Evolutionary conservation across 805 yeast genomes (phyloP).

Genomic region (Saturnispora hagleri): DNA sequence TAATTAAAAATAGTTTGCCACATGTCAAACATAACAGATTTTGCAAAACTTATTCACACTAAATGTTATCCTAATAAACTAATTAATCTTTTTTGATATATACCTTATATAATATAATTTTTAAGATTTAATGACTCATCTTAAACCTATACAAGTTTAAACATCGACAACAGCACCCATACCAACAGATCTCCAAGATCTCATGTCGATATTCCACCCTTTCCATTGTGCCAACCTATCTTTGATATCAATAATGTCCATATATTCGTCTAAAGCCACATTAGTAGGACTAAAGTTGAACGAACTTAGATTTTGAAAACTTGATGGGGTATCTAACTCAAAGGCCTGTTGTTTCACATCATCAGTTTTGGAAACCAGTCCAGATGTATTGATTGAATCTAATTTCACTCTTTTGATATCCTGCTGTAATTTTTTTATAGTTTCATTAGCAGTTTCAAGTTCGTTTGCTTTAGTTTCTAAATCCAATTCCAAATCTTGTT

Average conservation of each 20-base stretch:
- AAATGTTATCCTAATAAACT: not conserved
- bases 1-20: not conserved
- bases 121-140: not conserved
- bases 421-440: constrained; percentile 10
- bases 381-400: constrained; percentile 12
- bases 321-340: constrained; percentile 13
- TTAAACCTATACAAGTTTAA: not conserved
- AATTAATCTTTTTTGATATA: too few relatives aligned
- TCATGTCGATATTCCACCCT: constrained; percentile 82
- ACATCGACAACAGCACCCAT: constrained; percentile 38
- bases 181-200: constrained; percentile 66
- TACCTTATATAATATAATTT: not conserved
- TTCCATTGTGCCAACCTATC: constrained; percentile 65
- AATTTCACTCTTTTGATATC: constrained; percentile 28
- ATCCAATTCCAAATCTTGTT: constrained; percentile 30
- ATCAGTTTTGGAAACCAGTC: constrained; percentile 14
- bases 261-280: constrained; percentile 20
- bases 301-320: constrained; percentile 18
- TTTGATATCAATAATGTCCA: constrained; percentile 45
- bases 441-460: constrained; percentile 27
- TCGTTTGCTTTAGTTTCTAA: constrained; percentile 30
- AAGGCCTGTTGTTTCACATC: constrained; percentile 14
- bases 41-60: not conserved
- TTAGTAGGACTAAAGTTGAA: constrained; percentile 20
- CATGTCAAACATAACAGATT: too few relatives aligned